Conservation (phyloP, 2,329 filamentous ascomycete genomes). For the Phyllosticta capitalensis region DNA sequence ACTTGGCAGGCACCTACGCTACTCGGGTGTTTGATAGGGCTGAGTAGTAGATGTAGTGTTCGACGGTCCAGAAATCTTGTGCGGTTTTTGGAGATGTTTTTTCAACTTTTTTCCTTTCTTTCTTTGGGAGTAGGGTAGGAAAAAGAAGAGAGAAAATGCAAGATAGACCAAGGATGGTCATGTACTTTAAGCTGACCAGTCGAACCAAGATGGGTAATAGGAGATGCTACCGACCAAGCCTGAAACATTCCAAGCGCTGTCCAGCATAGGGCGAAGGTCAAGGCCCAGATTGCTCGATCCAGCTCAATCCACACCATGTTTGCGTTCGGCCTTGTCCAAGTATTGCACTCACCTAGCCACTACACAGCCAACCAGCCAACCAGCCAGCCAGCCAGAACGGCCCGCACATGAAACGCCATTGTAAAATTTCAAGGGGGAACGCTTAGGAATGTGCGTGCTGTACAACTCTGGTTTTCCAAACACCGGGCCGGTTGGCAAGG, state of each 20-base stretch:
- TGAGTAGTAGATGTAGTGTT: background rate
- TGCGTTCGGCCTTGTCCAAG: background rate
- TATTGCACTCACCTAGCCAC: background rate
- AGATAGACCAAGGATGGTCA: background rate
- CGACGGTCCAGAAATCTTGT: background rate
- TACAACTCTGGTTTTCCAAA: constrained; percentile 2
- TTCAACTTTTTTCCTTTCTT: background rate
- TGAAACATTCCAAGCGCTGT: background rate
- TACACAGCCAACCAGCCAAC: background rate
- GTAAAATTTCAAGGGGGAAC: background rate
- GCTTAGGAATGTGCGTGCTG: constrained; percentile 6
- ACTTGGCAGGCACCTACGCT: background rate
- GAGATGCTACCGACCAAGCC: background rate
- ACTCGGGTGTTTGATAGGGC: background rate
- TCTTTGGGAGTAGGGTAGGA: background rate
- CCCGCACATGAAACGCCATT: background rate
- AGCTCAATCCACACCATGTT: background rate
- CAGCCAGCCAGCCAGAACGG: background rate
- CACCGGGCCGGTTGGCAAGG: background rate
- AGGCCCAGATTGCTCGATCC: background rate
- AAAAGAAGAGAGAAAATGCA: background rate
- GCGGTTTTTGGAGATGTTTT: background rate
- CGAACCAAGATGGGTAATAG: background rate
- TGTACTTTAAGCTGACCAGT: background rate
- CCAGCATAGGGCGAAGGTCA: background rate